Base-by-base conservation (phyloP, 768 basidiomycete species). In the Hortiboletus flavorubellus region DNA sequence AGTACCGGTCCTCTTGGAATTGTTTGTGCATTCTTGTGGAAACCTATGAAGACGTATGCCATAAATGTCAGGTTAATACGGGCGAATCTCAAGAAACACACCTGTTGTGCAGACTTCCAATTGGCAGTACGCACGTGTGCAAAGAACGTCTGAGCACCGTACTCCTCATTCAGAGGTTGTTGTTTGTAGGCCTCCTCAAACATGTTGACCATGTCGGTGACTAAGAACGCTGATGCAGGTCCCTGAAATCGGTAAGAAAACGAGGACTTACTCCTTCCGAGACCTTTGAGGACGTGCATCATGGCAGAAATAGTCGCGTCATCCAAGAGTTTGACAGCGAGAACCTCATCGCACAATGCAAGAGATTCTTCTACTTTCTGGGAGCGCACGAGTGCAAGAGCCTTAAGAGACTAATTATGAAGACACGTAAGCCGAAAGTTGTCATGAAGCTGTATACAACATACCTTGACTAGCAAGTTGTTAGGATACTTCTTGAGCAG, bases 71-170 rank as follows among this genome's bases (percentile, higher is more conserved):
- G 41, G 35, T 30, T 3, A 38, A 46, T 54, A 49, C 21, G 30
- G 35, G 29, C 48, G 49, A 52, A 18, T n/a, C 26, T 0, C 0
- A 9, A 34, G 54, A 26, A n/a, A 59, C 67, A 53, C 62, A 89
- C 90, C 76, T 87, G 86, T 68, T 93, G 92, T 23, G 89, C 90
- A 43, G 85, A 80, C 69, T 92, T 93, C 92, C 92, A 93, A 60
- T 89, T 85, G 15, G 80, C 80, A 33, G 86, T 82, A 56, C 89
- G 83, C 34, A 87, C 82, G 64, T 92, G 89, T 18, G 91, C 90
- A 66, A 91, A 89, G 75, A 93, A 93, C 0, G 88, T 86, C 67
- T 93, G 91, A 23, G 80, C 80, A 21, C 86, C 91, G 9, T 92
- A 82, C 57, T 93, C 91, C 66, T 93, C 92, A 64, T 91, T 92